A percentile compares a stretch with the other conserved stretches of the same genome.
Conservation (phyloP, 345 rosid species). For the Euphorbia lathyris region DNA sequence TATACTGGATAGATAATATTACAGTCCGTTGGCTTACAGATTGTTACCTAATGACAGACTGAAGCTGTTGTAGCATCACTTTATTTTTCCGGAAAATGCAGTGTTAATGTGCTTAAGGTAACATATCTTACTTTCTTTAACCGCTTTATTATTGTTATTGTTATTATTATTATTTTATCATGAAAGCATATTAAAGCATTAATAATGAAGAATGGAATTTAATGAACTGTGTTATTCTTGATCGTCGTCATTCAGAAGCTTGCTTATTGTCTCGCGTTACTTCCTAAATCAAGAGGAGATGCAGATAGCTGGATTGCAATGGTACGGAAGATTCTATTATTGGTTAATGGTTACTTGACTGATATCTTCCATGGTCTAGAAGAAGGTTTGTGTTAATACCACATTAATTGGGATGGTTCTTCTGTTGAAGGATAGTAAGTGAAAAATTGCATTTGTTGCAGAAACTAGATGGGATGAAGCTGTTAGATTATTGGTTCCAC, state of each 20-base stretch:
- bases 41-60: conserved; percentile 33
- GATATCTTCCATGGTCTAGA: conserved; percentile 75
- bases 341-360: conserved; percentile 52
- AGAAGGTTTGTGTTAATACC: conserved; percentile 50
- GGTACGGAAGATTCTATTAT: conserved; percentile 66
- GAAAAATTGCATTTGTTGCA: conserved; percentile 31
- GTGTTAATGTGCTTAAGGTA: conserved; percentile 62
- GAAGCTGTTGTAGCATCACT: conserved; percentile 66
- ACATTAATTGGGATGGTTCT: conserved; percentile 13
- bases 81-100: conserved; percentile 55
- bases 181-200: conserved; percentile 14
- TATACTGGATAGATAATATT: background rate
- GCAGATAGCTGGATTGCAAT: conserved; percentile 68
- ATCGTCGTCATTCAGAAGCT: conserved; percentile 53
- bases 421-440: conserved; percentile 5
- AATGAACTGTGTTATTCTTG: conserved; percentile 18
- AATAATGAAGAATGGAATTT: conserved; percentile 8
- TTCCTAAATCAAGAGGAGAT: conserved; percentile 82
- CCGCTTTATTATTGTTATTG: conserved; percentile 3
- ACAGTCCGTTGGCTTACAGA: conserved; percentile 2
- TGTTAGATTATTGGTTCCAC: conserved; percentile 58
- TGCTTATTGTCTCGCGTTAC: conserved; percentile 69
- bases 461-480: conserved; percentile 59
- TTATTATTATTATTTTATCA: background rate
- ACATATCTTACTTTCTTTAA: background rate